These are phyloP conservation scores for Aspergillus quadricinctus DNA, from an alignment of 2,329 filamentous ascomycete species.

Conservation along the genomic window DNA sequence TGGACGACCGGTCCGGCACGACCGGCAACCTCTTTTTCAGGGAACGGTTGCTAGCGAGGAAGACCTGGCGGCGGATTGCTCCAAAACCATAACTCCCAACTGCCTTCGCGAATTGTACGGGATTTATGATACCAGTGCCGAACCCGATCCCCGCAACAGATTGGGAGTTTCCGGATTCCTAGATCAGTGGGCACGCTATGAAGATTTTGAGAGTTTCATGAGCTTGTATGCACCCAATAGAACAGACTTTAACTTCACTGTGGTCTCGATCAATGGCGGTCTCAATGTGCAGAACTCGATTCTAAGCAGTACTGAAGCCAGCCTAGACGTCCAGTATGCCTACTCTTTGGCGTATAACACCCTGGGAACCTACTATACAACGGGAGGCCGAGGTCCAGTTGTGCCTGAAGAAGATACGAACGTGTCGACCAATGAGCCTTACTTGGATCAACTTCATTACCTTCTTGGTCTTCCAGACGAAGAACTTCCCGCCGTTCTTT, in stretches of 20 bases:
- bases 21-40: constrained; percentile 27
- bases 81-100: constrained; percentile 41
- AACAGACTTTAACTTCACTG: constrained; percentile 52
- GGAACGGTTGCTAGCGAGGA: constrained; percentile 10
- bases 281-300: constrained; percentile 45
- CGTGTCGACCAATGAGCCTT: constrained; percentile 60
- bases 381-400: constrained; percentile 53
- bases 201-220: constrained; percentile 56
- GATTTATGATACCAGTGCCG: constrained; percentile 28
- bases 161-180: constrained; percentile 49
- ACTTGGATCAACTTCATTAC: constrained; percentile 59
- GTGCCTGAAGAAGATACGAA: constrained; percentile 41
- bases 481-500: constrained; percentile 59
- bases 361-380: constrained; percentile 56
- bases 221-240: constrained; percentile 50
- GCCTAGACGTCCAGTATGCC: constrained; percentile 61
- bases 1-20: constrained; percentile 46
- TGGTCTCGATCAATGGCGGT: constrained; percentile 55
- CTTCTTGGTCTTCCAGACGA: constrained; percentile 52
- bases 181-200: constrained; percentile 48
- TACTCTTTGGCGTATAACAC: constrained; percentile 52
- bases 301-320: constrained; percentile 52
- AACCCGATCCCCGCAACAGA: constrained; percentile 33
- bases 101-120: constrained; percentile 51
- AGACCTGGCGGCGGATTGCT: constrained; percentile 33